Evolutionary conservation across 2,329 filamentous ascomycete genomes (phyloP).

Genomic region (Cryphonectria radicalis): DNA sequence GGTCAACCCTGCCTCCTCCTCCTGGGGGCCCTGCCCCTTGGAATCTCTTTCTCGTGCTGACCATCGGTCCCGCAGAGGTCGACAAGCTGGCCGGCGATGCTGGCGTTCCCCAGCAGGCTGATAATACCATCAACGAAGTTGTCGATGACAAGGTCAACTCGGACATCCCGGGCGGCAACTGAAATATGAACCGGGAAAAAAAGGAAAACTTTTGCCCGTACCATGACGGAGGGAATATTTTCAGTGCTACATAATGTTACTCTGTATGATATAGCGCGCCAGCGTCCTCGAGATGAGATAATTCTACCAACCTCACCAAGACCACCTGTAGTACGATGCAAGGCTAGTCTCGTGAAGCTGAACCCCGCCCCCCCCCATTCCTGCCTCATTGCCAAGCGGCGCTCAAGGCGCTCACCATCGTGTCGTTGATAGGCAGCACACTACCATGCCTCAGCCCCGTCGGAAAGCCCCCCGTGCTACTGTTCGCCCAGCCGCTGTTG

Average conservation of each 20-base stretch:
- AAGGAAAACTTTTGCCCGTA: not conserved
- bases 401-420: conserved; percentile 46
- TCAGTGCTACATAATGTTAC: not conserved
- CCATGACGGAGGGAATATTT: not conserved
- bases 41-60: not conserved
- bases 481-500: conserved; percentile 51
- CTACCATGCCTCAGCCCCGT: conserved; percentile 55
- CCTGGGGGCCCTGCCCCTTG: too few relatives aligned
- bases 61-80: conserved; percentile 20
- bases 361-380: too few relatives aligned
- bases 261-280: conserved; percentile 8
- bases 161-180: conserved; percentile 33
- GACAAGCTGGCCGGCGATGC: conserved; percentile 27
- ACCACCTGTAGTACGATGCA: not conserved
- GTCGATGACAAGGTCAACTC: conserved; percentile 31
- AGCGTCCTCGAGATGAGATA: not conserved
- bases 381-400: conserved; percentile 39
- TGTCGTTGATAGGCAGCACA: conserved; percentile 52
- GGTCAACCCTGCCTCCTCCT: too few relatives aligned
- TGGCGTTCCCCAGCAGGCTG: conserved; percentile 28
- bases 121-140: conserved; percentile 27
- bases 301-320: not conserved
- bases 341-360: not conserved
- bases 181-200: not conserved
- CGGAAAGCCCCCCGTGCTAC: conserved; percentile 48